Conservation (phyloP, 306 rosid genomes). For the Arachis hypogaea region DNA sequence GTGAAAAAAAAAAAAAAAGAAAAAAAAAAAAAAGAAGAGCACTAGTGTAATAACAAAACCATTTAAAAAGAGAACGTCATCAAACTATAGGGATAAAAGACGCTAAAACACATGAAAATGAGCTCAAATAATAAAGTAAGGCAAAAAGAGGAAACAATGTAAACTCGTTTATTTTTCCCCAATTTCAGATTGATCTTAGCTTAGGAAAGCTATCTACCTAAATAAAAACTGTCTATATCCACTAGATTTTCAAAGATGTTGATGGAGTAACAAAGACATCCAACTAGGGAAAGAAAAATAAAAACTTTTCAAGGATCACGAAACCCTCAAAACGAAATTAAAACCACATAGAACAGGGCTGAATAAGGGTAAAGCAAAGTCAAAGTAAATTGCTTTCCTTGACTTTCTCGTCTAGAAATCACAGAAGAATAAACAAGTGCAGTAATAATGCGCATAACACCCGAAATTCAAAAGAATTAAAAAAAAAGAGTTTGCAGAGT, state of each 20-base stretch:
- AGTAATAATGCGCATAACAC: constrained; percentile 5
- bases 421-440: background rate
- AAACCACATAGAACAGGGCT: background rate
- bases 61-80: background rate
- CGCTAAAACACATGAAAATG: constrained; percentile 1
- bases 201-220: background rate
- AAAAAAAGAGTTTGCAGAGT: constrained; percentile 8
- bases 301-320: background rate
- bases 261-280: background rate
- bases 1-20: background rate
- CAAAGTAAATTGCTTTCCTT: background rate
- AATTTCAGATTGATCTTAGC: background rate
- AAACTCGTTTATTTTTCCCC: background rate
- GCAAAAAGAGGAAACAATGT: background rate
- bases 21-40: background rate
- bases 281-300: background rate
- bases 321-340: constrained; percentile 32
- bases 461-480: background rate
- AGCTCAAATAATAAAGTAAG: background rate
- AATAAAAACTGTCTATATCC: background rate
- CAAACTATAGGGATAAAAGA: background rate
- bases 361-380: background rate
- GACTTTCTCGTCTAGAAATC: background rate
- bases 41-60: background rate
- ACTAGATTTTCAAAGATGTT: constrained; percentile 7